Percentiles rank a stretch among this genome's conserved stretches.
These are phyloP conservation scores for Phytophthora sojae DNA, from an alignment of 352 stramenopile genomes.

Conservation along the genomic window DNA sequence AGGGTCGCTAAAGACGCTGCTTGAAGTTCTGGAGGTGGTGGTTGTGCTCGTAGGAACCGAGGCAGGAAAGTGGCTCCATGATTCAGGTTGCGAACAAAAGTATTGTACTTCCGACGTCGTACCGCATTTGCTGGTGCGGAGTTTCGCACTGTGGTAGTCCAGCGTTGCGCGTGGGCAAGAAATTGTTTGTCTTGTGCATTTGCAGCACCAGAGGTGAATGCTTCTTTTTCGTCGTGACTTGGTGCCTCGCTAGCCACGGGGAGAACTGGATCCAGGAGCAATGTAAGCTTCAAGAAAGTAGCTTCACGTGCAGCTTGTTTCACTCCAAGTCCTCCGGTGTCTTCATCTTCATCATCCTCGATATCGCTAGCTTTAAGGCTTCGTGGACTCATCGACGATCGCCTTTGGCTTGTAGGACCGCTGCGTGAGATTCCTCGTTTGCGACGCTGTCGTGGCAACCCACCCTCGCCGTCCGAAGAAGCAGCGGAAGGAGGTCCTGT, in stretches of 20 bases:
- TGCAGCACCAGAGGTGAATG: conserved; percentile 12
- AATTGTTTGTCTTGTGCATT: conserved; percentile 34
- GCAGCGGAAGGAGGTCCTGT: conserved; percentile 12
- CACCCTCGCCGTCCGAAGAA: conserved; percentile 23
- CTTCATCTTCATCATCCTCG: conserved; percentile 43
- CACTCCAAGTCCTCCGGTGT: conserved; percentile 38
- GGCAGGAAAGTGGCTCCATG: conserved; percentile 73
- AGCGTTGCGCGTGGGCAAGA: conserved; percentile 35
- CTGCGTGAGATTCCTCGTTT: conserved; percentile 10
- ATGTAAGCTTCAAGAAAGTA: conserved; percentile 88
- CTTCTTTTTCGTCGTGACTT: conserved; percentile 34
- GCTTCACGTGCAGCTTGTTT: conserved; percentile 58
- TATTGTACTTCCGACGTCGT: conserved; percentile 55
- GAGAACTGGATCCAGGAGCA: conserved; percentile 90
- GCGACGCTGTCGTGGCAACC: conserved; percentile 26
- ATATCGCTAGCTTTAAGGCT: conserved; percentile 21
- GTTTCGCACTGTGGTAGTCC: conserved; percentile 23
- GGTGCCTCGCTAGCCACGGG: conserved; percentile 23
- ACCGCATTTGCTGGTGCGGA: conserved; percentile 21
- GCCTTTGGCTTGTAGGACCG: conserved; percentile 9
- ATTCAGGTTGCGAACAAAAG: conserved; percentile 83
- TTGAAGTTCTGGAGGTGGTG: conserved; percentile 58
- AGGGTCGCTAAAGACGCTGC: conserved; percentile 41
- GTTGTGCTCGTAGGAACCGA: conserved; percentile 78
- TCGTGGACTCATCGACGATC: conserved; percentile 15